Evolutionary conservation across 805 yeast species (phyloP), one percentile per base, ranked within the genome.

Genomic region (Kuraishia floccosa): DNA sequence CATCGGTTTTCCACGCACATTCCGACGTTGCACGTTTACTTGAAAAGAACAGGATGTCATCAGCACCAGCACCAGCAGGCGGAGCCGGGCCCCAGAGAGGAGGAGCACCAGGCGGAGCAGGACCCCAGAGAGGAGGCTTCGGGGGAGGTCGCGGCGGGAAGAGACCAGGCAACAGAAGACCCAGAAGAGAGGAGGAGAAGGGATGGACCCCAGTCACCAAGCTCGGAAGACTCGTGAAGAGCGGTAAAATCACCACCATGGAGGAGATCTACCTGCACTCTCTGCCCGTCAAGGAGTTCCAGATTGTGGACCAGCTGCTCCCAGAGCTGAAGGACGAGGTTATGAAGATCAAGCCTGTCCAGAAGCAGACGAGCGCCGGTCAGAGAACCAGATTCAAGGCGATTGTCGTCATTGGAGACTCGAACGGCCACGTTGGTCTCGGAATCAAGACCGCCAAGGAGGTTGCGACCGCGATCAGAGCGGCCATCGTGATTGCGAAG

Each of bases 331-430:
- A 81, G 71, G 98, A 91, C 66, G 95, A 89, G 74, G 96, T 91
- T 61, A 91, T 91, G 98, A 89, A 89, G 85, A 91, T 91, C 76
- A 80, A 89, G 76, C 94, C 98, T 52, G 98, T 91, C 55, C 98
- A 91, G 75, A 91, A 91, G 81, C 98, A 91, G 75, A 91, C 98
- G 78, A 79, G 95, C 73, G 98, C 98, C 59, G 98, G 98, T 86
- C 98, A 91, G 79, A 89, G 98, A 80, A 91, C 97, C 72, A 86
- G 98, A 79, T 87, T 91, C 81, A 93, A 93, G 91, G 98, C 97
- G 68, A 94, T 91, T 60, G 97, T 91, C 63, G 86, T 91, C 61
- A 86, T 91, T 65, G 98, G 98, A 76, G 98, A 91, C 76, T 73
- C 87, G 60, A 85, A 86, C 85, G 98, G 98, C 67, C 98, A 91